Evolutionary conservation across 257 asterid genomes (phyloP).

Genomic region (Asclepias syriaca): DNA sequence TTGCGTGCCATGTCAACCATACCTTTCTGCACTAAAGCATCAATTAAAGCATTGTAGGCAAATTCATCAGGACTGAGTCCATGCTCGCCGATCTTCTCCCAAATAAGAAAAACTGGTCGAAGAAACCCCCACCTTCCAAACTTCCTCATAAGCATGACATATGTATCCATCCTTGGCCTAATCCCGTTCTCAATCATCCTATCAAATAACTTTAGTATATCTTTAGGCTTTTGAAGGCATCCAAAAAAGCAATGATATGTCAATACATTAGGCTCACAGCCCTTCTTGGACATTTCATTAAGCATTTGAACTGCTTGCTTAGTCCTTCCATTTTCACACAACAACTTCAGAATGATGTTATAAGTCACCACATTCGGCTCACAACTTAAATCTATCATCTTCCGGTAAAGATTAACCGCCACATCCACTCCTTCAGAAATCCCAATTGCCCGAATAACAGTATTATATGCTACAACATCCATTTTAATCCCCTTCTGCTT

Average conservation of each 20-base stretch:
- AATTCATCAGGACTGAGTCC: slow-evolving; percentile 79
- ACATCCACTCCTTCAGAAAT: slow-evolving; percentile 70
- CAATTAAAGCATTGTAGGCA: slow-evolving; percentile 86
- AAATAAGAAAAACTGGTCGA: slow-evolving; percentile 59
- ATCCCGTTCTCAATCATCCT: slow-evolving; percentile 70
- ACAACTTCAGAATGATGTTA: slow-evolving; percentile 68
- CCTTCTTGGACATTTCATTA: slow-evolving; percentile 53
- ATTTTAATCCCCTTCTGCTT: slow-evolving; percentile 56
- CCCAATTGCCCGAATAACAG: slow-evolving; percentile 73
- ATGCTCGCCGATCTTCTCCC: slow-evolving; percentile 71
- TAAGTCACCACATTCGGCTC: slow-evolving; percentile 63
- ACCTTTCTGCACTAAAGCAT: slow-evolving; percentile 77
- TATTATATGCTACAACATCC: slow-evolving; percentile 79
- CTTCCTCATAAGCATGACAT: slow-evolving; percentile 89
- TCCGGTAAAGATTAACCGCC: slow-evolving; percentile 57
- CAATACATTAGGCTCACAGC: slow-evolving; percentile 55
- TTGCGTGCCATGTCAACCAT: slow-evolving; percentile 71
- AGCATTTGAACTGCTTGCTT: slow-evolving; percentile 58
- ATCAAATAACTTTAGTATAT: slow-evolving; percentile 65
- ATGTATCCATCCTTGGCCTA: slow-evolving; percentile 73
- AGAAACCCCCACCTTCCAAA: slow-evolving; percentile 97
- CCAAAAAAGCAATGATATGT: slow-evolving; percentile 71
- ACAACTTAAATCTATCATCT: slow-evolving; percentile 73
- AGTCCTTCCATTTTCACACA: slow-evolving; percentile 78
- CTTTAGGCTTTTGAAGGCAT: slow-evolving; percentile 70